Evolutionary conservation across 1,284 basidiomycete species (phyloP).

Genomic region (Abortiporus biennis): DNA sequence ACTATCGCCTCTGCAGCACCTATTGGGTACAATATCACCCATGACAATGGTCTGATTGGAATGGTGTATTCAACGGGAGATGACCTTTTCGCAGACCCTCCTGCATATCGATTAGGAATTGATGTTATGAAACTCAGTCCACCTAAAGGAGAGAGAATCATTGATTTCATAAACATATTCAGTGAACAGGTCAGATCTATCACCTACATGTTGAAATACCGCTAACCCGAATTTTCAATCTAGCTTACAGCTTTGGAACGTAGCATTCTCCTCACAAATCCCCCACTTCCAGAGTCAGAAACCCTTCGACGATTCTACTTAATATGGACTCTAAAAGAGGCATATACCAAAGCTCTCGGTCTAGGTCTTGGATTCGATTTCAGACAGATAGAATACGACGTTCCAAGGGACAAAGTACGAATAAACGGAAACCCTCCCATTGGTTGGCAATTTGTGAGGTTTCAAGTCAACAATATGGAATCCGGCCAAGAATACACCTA

Average conservation of each 20-base stretch:
- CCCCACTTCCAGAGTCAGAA: constrained; percentile 31
- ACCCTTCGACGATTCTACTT: constrained; percentile 59
- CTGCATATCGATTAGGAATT: constrained; percentile 59
- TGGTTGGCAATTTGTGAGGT: constrained; percentile 66
- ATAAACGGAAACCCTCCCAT: constrained; percentile 50
- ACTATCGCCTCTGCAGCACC: constrained; percentile 37
- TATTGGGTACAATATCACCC: constrained; percentile 74
- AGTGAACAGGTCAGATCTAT: constrained; percentile 50
- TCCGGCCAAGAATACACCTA: constrained; percentile 39
- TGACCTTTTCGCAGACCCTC: constrained; percentile 36
- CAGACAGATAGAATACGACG: constrained; percentile 63
- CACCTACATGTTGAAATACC: background rate
- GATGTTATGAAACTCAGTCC: constrained; percentile 73
- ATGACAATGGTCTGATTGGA: constrained; percentile 67
- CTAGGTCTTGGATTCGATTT: constrained; percentile 80
- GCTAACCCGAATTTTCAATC: background rate
- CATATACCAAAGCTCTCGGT: constrained; percentile 81
- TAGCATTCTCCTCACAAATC: constrained; percentile 29
- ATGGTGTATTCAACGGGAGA: constrained; percentile 56
- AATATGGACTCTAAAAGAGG: constrained; percentile 85
- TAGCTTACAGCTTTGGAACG: constrained; percentile 56
- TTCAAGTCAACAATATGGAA: constrained; percentile 31
- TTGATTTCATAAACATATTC: constrained; percentile 57
- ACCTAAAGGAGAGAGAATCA: constrained; percentile 49
- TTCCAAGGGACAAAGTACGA: constrained; percentile 38